Evolutionary conservation across 2,329 filamentous ascomycete species (phyloP).

Genomic region (Xylaria sp.): DNA sequence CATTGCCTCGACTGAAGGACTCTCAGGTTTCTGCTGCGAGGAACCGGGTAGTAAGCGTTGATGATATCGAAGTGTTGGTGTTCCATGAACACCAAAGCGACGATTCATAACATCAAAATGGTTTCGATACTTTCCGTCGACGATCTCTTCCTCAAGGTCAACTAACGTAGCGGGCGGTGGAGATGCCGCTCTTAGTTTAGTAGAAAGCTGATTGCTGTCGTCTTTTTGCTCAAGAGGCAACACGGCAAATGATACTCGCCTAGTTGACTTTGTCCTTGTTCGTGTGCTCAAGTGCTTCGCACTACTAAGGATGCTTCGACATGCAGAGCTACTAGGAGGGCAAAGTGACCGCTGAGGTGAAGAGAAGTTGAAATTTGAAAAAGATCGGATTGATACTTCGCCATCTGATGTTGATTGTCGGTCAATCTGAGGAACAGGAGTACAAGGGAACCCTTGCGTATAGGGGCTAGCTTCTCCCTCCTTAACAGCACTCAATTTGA

Average conservation of each 20-base stretch:
- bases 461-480: slow-evolving; percentile 5
- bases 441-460: slow-evolving; percentile 30
- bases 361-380: slow-evolving; percentile 64
- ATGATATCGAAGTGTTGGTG: slow-evolving; percentile 38
- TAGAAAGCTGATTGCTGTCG: slow-evolving; percentile 32
- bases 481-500: not conserved
- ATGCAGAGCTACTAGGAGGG: slow-evolving; percentile 25
- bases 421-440: slow-evolving; percentile 47
- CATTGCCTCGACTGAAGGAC: slow-evolving; percentile 59
- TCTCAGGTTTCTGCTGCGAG: slow-evolving; percentile 56
- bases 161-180: slow-evolving; percentile 57
- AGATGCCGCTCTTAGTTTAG: slow-evolving; percentile 50
- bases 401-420: slow-evolving; percentile 58
- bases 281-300: slow-evolving; percentile 36
- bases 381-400: slow-evolving; percentile 62
- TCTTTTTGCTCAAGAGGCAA: slow-evolving; percentile 48
- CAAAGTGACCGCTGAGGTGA: slow-evolving; percentile 55
- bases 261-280: slow-evolving; percentile 35
- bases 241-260: slow-evolving; percentile 53
- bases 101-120: slow-evolving; percentile 61
- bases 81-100: slow-evolving; percentile 41
- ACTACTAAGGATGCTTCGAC: slow-evolving; percentile 42
- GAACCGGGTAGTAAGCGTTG: slow-evolving; percentile 55
- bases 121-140: slow-evolving; percentile 56
- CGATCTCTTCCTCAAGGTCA: slow-evolving; percentile 48